Evolutionary conservation across 441 rosid genomes (phyloP).

Genomic region (Erodium chrysanthum): DNA sequence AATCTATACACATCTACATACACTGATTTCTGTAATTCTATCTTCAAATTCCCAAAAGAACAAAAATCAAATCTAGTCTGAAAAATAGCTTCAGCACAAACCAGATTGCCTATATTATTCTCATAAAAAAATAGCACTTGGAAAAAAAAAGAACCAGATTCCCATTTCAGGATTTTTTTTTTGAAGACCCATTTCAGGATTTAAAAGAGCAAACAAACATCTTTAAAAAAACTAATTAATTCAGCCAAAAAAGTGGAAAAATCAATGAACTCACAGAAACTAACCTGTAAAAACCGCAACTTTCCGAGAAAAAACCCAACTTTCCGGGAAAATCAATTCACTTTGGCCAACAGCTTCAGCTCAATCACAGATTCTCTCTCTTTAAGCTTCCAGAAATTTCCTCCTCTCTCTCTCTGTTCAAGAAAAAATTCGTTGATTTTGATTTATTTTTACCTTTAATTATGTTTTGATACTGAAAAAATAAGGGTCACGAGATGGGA

Average conservation of each 20-base stretch:
- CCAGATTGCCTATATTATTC: neutral
- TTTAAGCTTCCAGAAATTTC: neutral
- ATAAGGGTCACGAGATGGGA: neutral
- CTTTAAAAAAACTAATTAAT: neutral
- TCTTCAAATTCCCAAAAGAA: neutral
- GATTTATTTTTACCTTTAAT: neutral
- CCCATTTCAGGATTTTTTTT: neutral
- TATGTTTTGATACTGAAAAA: neutral
- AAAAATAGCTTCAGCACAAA: neutral
- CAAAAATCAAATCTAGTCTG: neutral
- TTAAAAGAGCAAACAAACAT: neutral
- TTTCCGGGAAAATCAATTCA: neutral
- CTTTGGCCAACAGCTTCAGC: neutral
- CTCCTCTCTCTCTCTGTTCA: neutral
- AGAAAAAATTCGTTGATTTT: neutral
- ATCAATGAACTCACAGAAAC: neutral
- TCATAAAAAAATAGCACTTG: neutral
- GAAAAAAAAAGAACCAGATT: neutral
- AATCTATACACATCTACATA: neutral
- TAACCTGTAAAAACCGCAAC: neutral
- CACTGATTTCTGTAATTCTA: neutral
- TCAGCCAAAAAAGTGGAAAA: neutral
- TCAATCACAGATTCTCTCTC: slow-evolving; percentile 1
- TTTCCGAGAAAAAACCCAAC: neutral
- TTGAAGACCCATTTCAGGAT: neutral